Conservation (phyloP, 164 flowering plant species). For the Stephania yunnanensis region DNA sequence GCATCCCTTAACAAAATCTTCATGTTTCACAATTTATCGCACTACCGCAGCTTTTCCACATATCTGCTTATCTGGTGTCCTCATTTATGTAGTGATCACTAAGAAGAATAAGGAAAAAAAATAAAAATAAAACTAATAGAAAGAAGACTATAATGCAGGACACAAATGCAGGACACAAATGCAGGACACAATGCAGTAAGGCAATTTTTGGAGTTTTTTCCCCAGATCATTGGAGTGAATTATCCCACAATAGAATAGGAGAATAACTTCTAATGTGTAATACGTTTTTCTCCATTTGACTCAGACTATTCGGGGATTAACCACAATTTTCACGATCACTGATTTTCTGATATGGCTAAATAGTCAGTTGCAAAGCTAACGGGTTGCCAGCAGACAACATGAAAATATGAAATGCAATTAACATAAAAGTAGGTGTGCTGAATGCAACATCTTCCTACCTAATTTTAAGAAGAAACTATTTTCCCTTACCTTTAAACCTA, state of each 20-base stretch:
- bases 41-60: not conserved
- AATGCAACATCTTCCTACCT: not conserved
- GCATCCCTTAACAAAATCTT: not conserved
- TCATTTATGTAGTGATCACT: not conserved
- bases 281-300: not conserved
- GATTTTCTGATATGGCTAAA: not conserved
- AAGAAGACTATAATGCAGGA: not conserved
- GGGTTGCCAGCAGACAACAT: not conserved
- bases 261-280: not conserved
- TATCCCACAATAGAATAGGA: not conserved
- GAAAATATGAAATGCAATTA: not conserved
- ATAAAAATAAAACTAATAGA: too few species aligned
- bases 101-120: not conserved
- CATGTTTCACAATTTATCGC: not conserved
- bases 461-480: constrained; percentile 2
- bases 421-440: not conserved
- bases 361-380: not conserved
- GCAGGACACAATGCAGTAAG: not conserved
- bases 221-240: not conserved
- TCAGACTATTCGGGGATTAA: not conserved
- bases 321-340: not conserved
- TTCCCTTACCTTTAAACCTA: constrained; percentile 60
- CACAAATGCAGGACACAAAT: too few species aligned
- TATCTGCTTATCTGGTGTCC: not conserved
- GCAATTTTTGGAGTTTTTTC: not conserved